Percentiles rank a stretch among this genome's conserved stretches.
These are phyloP conservation scores for Powellomyces hirtus DNA, from an alignment of 192 early-diverging fungal genomes.

Conservation along the genomic window DNA sequence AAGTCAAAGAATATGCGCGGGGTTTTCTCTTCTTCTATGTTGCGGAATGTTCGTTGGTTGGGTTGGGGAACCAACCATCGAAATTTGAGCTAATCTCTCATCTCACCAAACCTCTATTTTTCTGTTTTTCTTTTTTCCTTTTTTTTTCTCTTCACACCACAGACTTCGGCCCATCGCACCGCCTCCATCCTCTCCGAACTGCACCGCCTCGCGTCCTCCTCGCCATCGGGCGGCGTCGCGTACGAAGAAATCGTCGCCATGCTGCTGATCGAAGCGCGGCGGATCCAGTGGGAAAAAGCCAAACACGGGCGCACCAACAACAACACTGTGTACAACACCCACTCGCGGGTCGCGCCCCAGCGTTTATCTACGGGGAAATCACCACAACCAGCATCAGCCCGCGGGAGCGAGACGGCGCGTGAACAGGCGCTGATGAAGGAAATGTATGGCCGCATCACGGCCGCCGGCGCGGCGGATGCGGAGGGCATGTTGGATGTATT, in stretches of 20 bases:
- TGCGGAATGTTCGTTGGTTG: too few species aligned
- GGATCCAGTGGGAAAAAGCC: constrained; percentile 15
- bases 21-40: too few species aligned
- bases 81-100: not conserved
- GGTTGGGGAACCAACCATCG: too few species aligned
- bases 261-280: constrained; percentile 14
- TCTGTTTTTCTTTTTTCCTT: not conserved
- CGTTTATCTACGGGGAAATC: not conserved
- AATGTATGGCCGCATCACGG: constrained; percentile 12
- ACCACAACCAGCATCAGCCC: not conserved
- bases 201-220: not conserved
- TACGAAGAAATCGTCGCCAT: constrained; percentile 11
- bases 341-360: not conserved
- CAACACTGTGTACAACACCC: not conserved
- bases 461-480: constrained; percentile 20
- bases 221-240: constrained; percentile 3
- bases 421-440: constrained; percentile 9
- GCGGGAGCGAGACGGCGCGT: not conserved
- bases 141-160: not conserved
- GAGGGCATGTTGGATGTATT: constrained; percentile 24
- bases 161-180: not conserved
- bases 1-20: too few species aligned
- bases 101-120: not conserved
- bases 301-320: not conserved
- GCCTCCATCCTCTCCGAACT: not conserved